Percentiles rank a stretch among this genome's conserved stretches.
phyloP scores from a whole-genome alignment of 2,329 filamentous ascomycete species.

The Chrysosporium queenslandicum region DNA sequence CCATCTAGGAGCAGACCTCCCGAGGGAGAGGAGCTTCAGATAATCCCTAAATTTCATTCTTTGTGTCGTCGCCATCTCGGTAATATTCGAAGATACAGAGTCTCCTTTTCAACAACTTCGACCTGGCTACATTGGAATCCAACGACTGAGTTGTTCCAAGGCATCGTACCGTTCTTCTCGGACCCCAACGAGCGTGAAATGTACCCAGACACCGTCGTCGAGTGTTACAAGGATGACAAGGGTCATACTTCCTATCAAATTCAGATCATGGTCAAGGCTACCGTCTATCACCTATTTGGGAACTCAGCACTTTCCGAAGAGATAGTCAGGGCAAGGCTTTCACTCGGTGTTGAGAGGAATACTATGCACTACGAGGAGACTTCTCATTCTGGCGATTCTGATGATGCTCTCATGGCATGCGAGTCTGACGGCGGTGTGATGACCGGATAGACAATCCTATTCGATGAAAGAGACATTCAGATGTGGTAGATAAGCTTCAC shows the following conservation, averaged over 20 bases:
- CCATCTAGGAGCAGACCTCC: background rate
- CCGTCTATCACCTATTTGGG: constrained; percentile 12
- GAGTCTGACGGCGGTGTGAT: too few species aligned
- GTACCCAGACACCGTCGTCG: constrained; percentile 1
- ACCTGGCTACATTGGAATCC: constrained; percentile 21
- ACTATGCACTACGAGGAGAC: background rate
- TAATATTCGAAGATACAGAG: background rate
- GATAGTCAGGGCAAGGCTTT: constrained; percentile 16
- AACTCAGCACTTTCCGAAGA: constrained; percentile 16
- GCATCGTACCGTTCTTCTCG: constrained; percentile 20
- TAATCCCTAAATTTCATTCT: constrained; percentile 14
- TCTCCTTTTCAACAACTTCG: constrained; percentile 9
- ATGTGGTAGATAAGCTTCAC: too few species aligned
- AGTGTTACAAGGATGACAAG: background rate
- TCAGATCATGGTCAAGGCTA: constrained; percentile 17
- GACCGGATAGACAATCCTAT: too few species aligned
- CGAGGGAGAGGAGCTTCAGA: constrained; percentile 14
- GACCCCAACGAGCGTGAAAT: constrained; percentile 6
- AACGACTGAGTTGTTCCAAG: constrained; percentile 15
- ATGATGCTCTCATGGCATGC: too few species aligned
- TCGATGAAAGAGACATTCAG: too few species aligned
- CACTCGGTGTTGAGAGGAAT: constrained; percentile 14
- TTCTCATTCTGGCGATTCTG: too few species aligned
- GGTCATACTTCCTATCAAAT: constrained; percentile 5
- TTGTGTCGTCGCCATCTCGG: background rate